Evolutionary conservation across 2,329 filamentous ascomycete genomes (phyloP).

Genomic region (Tolypocladium ovalisporum): DNA sequence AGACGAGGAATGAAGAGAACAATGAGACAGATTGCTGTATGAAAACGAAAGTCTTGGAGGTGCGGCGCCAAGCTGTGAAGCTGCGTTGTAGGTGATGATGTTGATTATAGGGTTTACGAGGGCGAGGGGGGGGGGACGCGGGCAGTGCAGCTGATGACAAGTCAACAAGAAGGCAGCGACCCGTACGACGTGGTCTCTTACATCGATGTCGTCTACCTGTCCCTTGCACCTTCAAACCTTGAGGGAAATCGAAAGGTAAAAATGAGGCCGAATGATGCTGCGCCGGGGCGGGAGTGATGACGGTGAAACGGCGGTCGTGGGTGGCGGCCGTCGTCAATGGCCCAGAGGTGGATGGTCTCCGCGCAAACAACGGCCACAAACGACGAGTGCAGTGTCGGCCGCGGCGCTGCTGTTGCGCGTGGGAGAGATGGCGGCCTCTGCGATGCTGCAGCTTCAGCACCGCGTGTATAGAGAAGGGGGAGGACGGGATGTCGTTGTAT

Average conservation of each 20-base stretch:
- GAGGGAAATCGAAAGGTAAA: not conserved
- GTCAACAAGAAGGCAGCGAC: not conserved
- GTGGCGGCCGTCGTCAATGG: not conserved
- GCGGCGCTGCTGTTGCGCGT: not conserved
- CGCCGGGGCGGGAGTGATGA: not conserved
- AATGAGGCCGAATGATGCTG: not conserved
- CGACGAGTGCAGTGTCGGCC: not conserved
- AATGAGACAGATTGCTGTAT: not conserved
- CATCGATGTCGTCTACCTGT: not conserved
- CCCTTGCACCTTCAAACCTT: not conserved
- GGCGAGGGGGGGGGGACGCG: too few relatives aligned
- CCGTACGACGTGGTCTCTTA: not conserved
- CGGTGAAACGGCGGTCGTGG: not conserved
- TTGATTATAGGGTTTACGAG: not conserved
- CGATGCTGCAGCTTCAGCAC: not conserved
- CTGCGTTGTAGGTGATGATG: not conserved
- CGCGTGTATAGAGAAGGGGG: not conserved
- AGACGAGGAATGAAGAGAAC: not conserved
- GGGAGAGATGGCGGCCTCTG: not conserved
- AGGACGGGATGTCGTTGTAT: not conserved
- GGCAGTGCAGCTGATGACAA: not conserved
- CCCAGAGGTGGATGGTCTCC: not conserved
- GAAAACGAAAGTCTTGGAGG: not conserved
- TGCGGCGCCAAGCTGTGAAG: not conserved
- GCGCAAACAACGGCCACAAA: not conserved